A percentile compares a stretch with the other conserved stretches of the same genome.
Conservation (phyloP, 192 early-diverging fungal genomes). For the Rhizophlyctis rosea region DNA sequence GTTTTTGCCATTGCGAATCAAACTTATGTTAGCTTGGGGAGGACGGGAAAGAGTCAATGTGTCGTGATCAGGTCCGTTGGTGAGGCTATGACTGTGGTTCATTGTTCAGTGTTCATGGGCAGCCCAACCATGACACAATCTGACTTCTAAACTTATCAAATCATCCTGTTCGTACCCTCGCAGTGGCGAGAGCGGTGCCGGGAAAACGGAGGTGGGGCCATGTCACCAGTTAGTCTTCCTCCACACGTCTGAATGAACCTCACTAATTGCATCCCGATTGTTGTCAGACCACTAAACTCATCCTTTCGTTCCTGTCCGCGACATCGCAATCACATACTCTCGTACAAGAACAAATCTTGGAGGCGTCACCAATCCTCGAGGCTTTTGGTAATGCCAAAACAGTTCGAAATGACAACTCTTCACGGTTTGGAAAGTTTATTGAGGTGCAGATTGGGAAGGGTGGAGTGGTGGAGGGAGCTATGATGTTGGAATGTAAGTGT, state of each 20-base stretch:
- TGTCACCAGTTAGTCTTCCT: constrained; percentile 30
- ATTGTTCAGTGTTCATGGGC: constrained; percentile 25
- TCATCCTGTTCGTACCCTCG: constrained; percentile 33
- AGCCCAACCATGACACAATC: not conserved
- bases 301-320: constrained; percentile 9
- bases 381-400: constrained; percentile 52
- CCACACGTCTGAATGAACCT: constrained; percentile 37
- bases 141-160: constrained; percentile 42
- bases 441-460: constrained; percentile 33
- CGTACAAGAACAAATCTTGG: constrained; percentile 50
- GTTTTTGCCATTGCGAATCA: constrained; percentile 1
- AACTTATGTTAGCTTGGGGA: not conserved
- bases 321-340: not conserved
- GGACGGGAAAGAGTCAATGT: constrained; percentile 15
- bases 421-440: constrained; percentile 54
- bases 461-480: constrained; percentile 39
- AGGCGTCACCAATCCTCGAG: constrained; percentile 48
- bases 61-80: constrained; percentile 17
- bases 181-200: constrained; percentile 51
- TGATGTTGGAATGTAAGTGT: constrained; percentile 19
- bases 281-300: constrained; percentile 22
- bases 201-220: constrained; percentile 49
- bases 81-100: constrained; percentile 9
- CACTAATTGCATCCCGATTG: no score
- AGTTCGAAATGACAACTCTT: constrained; percentile 53